Evolutionary conservation across 2,329 filamentous ascomycete genomes (phyloP).

Genomic region (Chaetothyriales sp.): DNA sequence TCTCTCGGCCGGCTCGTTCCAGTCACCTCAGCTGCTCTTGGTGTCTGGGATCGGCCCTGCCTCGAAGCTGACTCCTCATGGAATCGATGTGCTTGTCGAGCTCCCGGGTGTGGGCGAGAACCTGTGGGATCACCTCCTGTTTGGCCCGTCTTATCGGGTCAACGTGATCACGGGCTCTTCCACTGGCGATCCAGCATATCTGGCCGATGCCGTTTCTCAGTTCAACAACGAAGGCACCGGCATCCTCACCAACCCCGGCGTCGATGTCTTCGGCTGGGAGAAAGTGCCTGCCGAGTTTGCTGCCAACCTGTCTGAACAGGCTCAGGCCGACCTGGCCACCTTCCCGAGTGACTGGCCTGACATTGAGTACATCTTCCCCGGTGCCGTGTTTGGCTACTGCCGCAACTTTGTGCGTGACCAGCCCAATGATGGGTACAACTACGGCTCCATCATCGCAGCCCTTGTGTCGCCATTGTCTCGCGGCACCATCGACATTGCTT

Average conservation of each 20-base stretch:
- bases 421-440: conserved; percentile 13
- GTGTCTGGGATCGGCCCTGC: conserved; percentile 46
- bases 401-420: conserved; percentile 14
- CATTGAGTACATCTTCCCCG: conserved; percentile 15
- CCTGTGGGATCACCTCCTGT: conserved; percentile 38
- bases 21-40: conserved; percentile 50
- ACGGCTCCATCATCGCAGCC: conserved; percentile 18
- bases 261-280: conserved; percentile 16
- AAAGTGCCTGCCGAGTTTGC: conserved; percentile 16
- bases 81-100: conserved; percentile 39
- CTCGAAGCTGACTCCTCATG: conserved; percentile 35
- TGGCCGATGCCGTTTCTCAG: background rate
- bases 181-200: conserved; percentile 1
- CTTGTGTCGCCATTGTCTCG: conserved; percentile 22
- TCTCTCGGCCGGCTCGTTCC: conserved; percentile 40
- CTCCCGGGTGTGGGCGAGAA: conserved; percentile 50
- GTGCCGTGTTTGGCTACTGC: conserved; percentile 3
- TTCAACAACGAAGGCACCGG: conserved; percentile 1
- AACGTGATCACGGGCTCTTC: conserved; percentile 1
- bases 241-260: conserved; percentile 1
- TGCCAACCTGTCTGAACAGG: background rate
- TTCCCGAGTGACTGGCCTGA: conserved; percentile 24
- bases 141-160: conserved; percentile 3
- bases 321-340: conserved; percentile 9
- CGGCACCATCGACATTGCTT: conserved; percentile 7